A percentile compares a stretch with the other conserved stretches of the same genome.
Conservation (phyloP, 495 filamentous ascomycete species). For the Letharia columbiana region DNA sequence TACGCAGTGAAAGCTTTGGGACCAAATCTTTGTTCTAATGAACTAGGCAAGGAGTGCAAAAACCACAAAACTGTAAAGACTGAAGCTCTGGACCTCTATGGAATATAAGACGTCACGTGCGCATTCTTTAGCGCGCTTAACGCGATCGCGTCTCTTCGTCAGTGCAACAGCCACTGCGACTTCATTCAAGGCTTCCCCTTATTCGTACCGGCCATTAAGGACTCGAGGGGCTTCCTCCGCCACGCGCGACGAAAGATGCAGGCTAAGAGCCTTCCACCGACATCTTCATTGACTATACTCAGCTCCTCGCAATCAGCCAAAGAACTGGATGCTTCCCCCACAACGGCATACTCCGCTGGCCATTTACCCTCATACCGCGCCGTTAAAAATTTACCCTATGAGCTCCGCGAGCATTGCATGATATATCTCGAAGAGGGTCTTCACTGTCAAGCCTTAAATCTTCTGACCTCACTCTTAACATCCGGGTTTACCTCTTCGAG, state of each 20-base stretch:
- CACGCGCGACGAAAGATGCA: neutral
- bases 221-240: neutral
- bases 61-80: no score
- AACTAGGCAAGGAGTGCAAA: no score
- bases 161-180: neutral
- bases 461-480: slow-evolving; percentile 57
- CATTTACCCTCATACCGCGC: neutral
- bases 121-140: neutral
- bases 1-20: no score
- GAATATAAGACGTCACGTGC: neutral
- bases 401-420: slow-evolving; percentile 54
- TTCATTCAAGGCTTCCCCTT: no score
- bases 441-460: slow-evolving; percentile 57
- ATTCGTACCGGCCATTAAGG: neutral
- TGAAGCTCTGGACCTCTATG: no score
- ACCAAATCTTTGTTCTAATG: no score
- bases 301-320: neutral
- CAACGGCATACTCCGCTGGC: neutral
- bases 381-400: slow-evolving; percentile 40
- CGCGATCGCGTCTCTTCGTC: neutral
- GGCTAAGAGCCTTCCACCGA: neutral
- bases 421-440: slow-evolving; percentile 72
- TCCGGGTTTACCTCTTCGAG: slow-evolving; percentile 42
- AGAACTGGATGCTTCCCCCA: neutral
- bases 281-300: neutral